These are phyloP conservation scores for Scheffersomyces parashehatae DNA, from an alignment of 1,139 yeast genomes.

Conservation along the genomic window DNA sequence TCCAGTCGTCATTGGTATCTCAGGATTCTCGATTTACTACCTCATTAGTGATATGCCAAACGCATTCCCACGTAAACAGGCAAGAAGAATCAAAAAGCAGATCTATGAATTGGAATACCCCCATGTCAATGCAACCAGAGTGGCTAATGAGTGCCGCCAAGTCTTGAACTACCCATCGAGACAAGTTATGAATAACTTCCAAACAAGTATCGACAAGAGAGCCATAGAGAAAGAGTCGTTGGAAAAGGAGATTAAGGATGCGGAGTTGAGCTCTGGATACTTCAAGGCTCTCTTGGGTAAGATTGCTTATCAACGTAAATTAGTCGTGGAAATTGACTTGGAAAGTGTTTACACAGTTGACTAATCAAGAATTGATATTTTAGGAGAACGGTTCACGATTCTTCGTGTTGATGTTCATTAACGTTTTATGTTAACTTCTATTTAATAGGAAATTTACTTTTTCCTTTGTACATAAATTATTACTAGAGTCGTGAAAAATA, in stretches of 20 bases:
- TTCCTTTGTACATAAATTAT: conserved; percentile 30
- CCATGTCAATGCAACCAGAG: conserved; percentile 73
- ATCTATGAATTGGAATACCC: conserved; percentile 71
- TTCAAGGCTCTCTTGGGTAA: conserved; percentile 56
- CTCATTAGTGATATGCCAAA: conserved; percentile 79
- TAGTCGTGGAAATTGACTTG: conserved; percentile 53
- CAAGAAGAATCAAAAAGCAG: conserved; percentile 65
- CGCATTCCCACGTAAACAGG: conserved; percentile 83
- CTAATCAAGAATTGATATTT: conserved; percentile 11
- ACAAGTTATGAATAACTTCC: conserved; percentile 79
- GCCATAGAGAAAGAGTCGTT: conserved; percentile 59
- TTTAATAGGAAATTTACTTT: conserved; percentile 2
- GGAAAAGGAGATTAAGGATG: conserved; percentile 54
- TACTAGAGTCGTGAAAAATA: conserved; percentile 20
- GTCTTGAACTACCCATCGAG: conserved; percentile 82
- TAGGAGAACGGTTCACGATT: no score
- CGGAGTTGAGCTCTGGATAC: conserved; percentile 60
- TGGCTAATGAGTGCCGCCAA: conserved; percentile 78
- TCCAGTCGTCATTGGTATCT: conserved; percentile 53
- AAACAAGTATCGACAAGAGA: conserved; percentile 64
- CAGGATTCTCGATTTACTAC: conserved; percentile 64
- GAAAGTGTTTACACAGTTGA: conserved; percentile 52
- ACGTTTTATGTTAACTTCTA: conserved; percentile 1
- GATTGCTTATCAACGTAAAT: conserved; percentile 45
- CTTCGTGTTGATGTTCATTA: no score